phyloP scores from a whole-genome alignment of 352 stramenopile species.

The Phytophthora pistaciae region DNA sequence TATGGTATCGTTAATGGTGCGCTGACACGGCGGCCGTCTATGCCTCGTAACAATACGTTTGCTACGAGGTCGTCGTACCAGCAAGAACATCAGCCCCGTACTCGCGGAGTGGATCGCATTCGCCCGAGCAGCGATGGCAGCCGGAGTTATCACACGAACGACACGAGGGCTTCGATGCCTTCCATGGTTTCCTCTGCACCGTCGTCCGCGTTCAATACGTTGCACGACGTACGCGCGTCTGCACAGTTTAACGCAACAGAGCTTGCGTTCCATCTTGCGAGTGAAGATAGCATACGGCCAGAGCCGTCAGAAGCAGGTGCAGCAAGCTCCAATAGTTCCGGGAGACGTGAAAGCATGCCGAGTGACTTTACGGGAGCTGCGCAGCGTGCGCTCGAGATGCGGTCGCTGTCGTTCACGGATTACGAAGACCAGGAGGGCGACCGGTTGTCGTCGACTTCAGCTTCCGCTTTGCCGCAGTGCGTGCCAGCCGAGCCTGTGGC shows the following conservation, averaged over 20 bases:
- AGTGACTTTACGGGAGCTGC: constrained; percentile 21
- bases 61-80: constrained; percentile 38
- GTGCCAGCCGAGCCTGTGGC: constrained; percentile 45
- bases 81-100: constrained; percentile 17
- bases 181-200: constrained; percentile 30
- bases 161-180: constrained; percentile 32
- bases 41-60: constrained; percentile 26
- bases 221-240: constrained; percentile 29
- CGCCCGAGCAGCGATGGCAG: constrained; percentile 26
- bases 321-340: constrained; percentile 2
- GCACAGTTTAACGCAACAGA: constrained; percentile 32
- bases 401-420: constrained; percentile 40
- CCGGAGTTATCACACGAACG: constrained; percentile 19
- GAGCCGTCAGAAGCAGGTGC: constrained; percentile 15
- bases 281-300: constrained; percentile 18
- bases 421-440: constrained; percentile 35
- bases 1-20: constrained; percentile 36
- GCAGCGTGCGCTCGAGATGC: constrained; percentile 23
- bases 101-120: constrained; percentile 12
- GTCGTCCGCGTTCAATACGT: constrained; percentile 12
- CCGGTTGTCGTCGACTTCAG: constrained; percentile 32
- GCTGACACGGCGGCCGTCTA: constrained; percentile 3
- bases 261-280: constrained; percentile 33
- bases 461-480: constrained; percentile 40
- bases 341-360: constrained; percentile 33